Percentiles rank a stretch among this genome's conserved stretches.
These are phyloP conservation scores for Cardamine resedifolia DNA, from an alignment of 345 rosid genomes.

Conservation along the genomic window DNA sequence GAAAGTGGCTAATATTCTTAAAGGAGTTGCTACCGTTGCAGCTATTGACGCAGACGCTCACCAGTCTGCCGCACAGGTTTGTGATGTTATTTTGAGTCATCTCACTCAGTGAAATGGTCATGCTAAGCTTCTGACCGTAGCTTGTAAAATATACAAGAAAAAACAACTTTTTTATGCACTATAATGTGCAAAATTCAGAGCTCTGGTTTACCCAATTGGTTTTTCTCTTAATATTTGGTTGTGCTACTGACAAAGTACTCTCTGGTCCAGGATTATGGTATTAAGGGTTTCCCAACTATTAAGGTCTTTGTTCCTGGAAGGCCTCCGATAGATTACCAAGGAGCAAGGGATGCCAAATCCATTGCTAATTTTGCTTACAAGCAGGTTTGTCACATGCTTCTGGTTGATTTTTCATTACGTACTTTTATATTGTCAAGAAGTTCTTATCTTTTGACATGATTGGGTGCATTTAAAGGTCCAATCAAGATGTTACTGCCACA, in stretches of 20 bases:
- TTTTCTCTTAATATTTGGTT: not conserved
- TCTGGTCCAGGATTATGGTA: slow-evolving; percentile 79
- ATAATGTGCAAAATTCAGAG: not conserved
- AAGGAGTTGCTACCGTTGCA: slow-evolving; percentile 94
- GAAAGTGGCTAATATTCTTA: slow-evolving; percentile 77
- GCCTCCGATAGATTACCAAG: slow-evolving; percentile 91
- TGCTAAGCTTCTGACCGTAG: not conserved
- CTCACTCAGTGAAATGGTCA: not conserved
- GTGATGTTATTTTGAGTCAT: slow-evolving; percentile 3
- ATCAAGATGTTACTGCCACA: not conserved
- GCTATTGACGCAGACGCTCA: slow-evolving; percentile 98
- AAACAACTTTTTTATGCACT: not conserved
- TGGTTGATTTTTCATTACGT: slow-evolving; percentile 7
- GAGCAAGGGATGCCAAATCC: slow-evolving; percentile 92
- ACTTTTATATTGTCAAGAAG: not conserved
- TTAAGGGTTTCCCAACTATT: slow-evolving; percentile 89
- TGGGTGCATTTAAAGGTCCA: not conserved
- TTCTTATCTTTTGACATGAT: not conserved
- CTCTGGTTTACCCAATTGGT: not conserved
- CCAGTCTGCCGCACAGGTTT: slow-evolving; percentile 92
- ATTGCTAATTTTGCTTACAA: slow-evolving; percentile 75
- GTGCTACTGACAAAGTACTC: not conserved
- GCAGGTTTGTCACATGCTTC: slow-evolving; percentile 55
- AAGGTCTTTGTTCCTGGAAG: slow-evolving; percentile 92
- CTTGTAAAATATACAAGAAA: not conserved